These are phyloP conservation scores for Termitomyces sp. DNA, from an alignment of 768 basidiomycete species.

Conservation along the genomic window DNA sequence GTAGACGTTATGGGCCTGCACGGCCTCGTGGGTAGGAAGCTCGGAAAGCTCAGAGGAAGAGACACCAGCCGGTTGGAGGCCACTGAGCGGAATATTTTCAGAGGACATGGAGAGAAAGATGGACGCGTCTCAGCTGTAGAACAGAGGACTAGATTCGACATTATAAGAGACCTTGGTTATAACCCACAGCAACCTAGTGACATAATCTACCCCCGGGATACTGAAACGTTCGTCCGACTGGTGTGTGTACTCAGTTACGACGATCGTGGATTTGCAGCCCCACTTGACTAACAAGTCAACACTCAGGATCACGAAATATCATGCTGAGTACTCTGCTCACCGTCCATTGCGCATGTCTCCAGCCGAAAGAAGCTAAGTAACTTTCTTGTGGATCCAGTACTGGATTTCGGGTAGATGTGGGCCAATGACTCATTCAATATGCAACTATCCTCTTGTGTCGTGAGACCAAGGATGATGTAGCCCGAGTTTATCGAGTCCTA, in stretches of 20 bases:
- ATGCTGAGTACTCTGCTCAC: neutral
- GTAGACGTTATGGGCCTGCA: slow-evolving; percentile 9
- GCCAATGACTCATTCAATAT: neutral
- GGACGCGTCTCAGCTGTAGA: neutral
- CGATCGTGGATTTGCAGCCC: neutral
- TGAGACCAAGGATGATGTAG: neutral
- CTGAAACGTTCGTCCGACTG: neutral
- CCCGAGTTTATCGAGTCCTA: neutral
- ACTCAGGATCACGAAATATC: neutral
- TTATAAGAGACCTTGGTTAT: slow-evolving; percentile 5
- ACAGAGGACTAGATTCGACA: neutral
- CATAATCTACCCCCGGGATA: slow-evolving; percentile 11
- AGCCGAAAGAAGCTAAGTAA: too few relatives aligned
- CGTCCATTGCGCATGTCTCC: neutral
- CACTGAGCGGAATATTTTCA: neutral
- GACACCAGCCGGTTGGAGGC: neutral
- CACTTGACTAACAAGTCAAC: neutral
- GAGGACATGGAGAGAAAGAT: slow-evolving; percentile 1
- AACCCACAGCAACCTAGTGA: slow-evolving; percentile 1
- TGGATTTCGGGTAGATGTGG: neutral
- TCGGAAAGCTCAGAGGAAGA: slow-evolving; percentile 13
- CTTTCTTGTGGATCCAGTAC: neutral
- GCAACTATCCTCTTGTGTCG: too few relatives aligned
- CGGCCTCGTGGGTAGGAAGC: slow-evolving; percentile 13
- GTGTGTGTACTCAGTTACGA: neutral